Base-by-base conservation (phyloP, 805 yeast species). In the Metschnikowia borealis region DNA sequence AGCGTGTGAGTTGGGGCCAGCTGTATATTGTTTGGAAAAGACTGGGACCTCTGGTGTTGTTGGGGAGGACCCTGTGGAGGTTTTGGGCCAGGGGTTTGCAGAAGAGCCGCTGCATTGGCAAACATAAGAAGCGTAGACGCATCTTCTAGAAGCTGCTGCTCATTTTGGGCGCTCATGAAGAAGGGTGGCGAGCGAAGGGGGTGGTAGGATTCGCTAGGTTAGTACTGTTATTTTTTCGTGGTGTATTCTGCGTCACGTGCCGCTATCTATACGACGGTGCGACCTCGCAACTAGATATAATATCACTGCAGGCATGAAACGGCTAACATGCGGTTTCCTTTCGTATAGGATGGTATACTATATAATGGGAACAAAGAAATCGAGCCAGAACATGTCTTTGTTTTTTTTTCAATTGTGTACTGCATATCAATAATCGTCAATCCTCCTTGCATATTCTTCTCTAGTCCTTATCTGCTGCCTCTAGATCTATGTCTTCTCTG, bases 91-190 rank as follows among this genome's bases (percentile, higher is more conserved):
- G 59, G 62, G 48, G 55, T 56, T 38, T 65, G 71, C 48, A 73
- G 78, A 46, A 73, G 70, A 15, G 78, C 78, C 3, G 78, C 82
- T 15, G 74, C 76, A 56, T 75, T 80, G 21, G 84, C 83, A 60
- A 82, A 80, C 84, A 81, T 77, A 48, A 82, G 67, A 43, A 82
- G 66, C 20, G 85, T 79, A 15, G 84, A 79, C 1, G 87, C 85
- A 66, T 82, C 85, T 55, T 81, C 83, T 10, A 81, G 65, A 33
- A 73, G 71, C 60, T 70, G 75, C 48, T 70, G 68, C 53, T 68
- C 69, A 50, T 66, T 71, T 38, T 61, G 53, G 50, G 57, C 54
- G 18, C 54, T 51, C 55, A 52, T 53, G 36, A 34, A 35, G 38
- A 20, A 34, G 37, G 37, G 29, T 21, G 41, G 14, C 31, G 32